Evolutionary conservation across 495 filamentous ascomycete genomes (phyloP), one percentile per base, ranked within the genome.

Genomic region (Aspergillus indologenus): DNA sequence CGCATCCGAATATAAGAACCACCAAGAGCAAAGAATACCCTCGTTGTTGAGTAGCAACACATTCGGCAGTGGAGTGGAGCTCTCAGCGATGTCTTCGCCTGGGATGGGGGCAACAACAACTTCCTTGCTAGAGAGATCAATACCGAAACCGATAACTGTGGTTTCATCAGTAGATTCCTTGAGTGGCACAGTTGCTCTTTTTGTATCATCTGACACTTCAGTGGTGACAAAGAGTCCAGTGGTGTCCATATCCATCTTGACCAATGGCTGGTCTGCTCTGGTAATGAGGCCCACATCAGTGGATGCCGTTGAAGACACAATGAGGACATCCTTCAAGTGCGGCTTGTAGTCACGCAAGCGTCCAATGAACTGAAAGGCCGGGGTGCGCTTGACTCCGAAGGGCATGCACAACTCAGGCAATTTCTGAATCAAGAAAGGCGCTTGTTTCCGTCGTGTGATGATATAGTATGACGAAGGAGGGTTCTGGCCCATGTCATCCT

Each of bases 11-110:
- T 97, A 96, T 42, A 97, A 77, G 51, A 97, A 74, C 87, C 92
- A 96, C 95, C 95, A 99, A 19, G 86, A 78, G 21, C 81, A 82
- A 8, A 99, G 77, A 11, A 95, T 76, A 26, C 94, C 94, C 63
- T 97, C 90, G 66, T 96, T 85, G 59, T 94, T 98, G 3, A 99
- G 79, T 31, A 92, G 82, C 77, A 95, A 84, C 15, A 96, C 70
- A 2, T 87, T 91, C 1, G 95, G 95, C n/a, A 96, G 69, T 17
- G 95, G 94, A 2, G 87, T 87, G 2, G 92, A 92, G 43, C 78
- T 72, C 54, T 93, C 84, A 14, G 83, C 71, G 48, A 92, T 87
- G 53, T 89, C 87, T 61, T 92, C 90, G 12, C 81, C 83, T 4
- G 85, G 83, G 56, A 96, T 88, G 5, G 95, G 95, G 57, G 86